phyloP scores from a whole-genome alignment of 1,139 yeast species.

The Lodderomyces orthopsilosis region DNA sequence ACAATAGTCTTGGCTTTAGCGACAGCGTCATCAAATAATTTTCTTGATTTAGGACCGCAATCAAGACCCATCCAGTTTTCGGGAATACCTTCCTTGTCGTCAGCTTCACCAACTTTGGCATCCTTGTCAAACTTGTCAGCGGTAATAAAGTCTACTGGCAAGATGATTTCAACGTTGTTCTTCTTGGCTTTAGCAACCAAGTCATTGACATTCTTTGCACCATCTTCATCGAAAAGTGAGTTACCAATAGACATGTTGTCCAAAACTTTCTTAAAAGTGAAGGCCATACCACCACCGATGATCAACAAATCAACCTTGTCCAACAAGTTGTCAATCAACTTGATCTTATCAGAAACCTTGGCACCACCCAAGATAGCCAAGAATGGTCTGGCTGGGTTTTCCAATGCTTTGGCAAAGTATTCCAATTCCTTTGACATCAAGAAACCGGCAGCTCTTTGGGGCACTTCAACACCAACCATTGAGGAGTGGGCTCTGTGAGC shows the following conservation, averaged over 20 bases:
- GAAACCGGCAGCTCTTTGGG: slow-evolving; percentile 96
- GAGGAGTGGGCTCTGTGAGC: slow-evolving; percentile 99
- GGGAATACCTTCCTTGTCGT: slow-evolving; percentile 86
- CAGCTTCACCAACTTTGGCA: slow-evolving; percentile 77
- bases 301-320: slow-evolving; percentile 90
- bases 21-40: slow-evolving; percentile 74
- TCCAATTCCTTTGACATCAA: slow-evolving; percentile 93
- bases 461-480: slow-evolving; percentile 92
- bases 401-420: slow-evolving; percentile 95
- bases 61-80: slow-evolving; percentile 94
- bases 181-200: slow-evolving; percentile 92
- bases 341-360: slow-evolving; percentile 96
- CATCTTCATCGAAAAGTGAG: slow-evolving; percentile 87
- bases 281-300: slow-evolving; percentile 99
- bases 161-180: slow-evolving; percentile 84
- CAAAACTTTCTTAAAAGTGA: slow-evolving; percentile 92
- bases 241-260: slow-evolving; percentile 83
- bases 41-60: slow-evolving; percentile 82
- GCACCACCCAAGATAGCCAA: slow-evolving; percentile 98
- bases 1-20: slow-evolving; percentile 93
- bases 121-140: slow-evolving; percentile 92
- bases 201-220: slow-evolving; percentile 87
- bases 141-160: slow-evolving; percentile 91
- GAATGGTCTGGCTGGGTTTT: slow-evolving; percentile 95
- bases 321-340: slow-evolving; percentile 91